Evolutionary conservation across 2,329 filamentous ascomycete genomes (phyloP).

Genomic region (Pyricularia grisea): DNA sequence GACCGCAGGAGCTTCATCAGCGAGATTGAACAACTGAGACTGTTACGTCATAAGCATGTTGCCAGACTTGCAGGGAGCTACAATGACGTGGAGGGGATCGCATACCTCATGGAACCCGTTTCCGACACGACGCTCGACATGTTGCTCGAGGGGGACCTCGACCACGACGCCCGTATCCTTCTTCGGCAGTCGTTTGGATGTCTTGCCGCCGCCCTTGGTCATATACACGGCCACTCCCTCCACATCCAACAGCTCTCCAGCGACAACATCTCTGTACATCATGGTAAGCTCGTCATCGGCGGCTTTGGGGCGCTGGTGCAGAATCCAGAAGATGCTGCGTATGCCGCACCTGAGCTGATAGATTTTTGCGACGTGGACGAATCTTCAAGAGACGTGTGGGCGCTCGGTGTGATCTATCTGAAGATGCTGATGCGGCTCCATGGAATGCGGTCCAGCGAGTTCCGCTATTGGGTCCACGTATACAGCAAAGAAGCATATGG

Average conservation of each 20-base stretch:
- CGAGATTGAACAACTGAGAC: background rate
- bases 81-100: background rate
- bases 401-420: background rate
- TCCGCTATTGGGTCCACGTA: background rate
- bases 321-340: background rate
- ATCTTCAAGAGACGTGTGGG: background rate
- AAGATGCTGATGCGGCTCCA: background rate
- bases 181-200: conserved; percentile 2
- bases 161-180: background rate
- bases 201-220: background rate
- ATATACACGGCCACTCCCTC: background rate
- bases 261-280: background rate
- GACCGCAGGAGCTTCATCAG: background rate
- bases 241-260: background rate
- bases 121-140: background rate
- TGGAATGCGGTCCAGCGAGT: background rate
- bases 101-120: conserved; percentile 4
- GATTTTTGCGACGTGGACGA: background rate
- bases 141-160: background rate
- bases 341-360: background rate
- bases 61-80: conserved; percentile 1
- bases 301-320: background rate
- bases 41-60: background rate
- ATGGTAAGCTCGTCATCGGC: background rate
- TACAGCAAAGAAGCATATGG: background rate